Percentiles rank a stretch among this genome's conserved stretches.
These are phyloP conservation scores for Apium graveolens DNA, from an alignment of 129 eudicot species.

Conservation along the genomic window DNA sequence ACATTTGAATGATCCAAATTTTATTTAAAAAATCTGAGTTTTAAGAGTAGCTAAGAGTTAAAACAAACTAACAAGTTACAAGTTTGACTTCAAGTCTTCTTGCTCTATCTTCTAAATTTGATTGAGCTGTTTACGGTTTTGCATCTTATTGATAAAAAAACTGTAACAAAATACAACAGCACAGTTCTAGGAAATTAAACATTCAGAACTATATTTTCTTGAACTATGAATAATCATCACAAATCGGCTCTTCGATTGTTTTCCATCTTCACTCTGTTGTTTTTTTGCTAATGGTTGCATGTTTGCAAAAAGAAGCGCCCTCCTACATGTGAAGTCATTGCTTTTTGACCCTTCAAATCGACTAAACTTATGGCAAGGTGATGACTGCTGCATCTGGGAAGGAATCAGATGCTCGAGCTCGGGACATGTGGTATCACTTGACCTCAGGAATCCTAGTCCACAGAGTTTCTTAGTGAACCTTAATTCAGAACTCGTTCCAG, in stretches of 20 bases:
- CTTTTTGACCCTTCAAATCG: not conserved
- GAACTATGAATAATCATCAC: too few relatives aligned
- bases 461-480: not conserved
- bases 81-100: too few relatives aligned
- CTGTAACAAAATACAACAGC: too few relatives aligned
- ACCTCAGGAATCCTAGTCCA: conserved; percentile 4
- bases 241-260: not conserved
- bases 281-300: not conserved
- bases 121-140: too few relatives aligned
- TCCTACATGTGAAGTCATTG: not conserved
- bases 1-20: too few relatives aligned
- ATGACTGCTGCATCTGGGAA: not conserved
- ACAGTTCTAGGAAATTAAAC: too few relatives aligned
- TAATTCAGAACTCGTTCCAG: not conserved
- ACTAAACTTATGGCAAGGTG: conserved; percentile 2
- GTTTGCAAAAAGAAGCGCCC: conserved; percentile 1
- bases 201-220: too few relatives aligned
- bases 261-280: not conserved
- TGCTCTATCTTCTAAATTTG: too few relatives aligned
- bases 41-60: too few relatives aligned
- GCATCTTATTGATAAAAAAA: too few relatives aligned
- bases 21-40: too few relatives aligned
- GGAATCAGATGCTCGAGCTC: not conserved
- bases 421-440: not conserved
- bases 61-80: too few relatives aligned